Base-by-base conservation (phyloP, 371 early-diverging fungal species). In the Mucor indicus region DNA sequence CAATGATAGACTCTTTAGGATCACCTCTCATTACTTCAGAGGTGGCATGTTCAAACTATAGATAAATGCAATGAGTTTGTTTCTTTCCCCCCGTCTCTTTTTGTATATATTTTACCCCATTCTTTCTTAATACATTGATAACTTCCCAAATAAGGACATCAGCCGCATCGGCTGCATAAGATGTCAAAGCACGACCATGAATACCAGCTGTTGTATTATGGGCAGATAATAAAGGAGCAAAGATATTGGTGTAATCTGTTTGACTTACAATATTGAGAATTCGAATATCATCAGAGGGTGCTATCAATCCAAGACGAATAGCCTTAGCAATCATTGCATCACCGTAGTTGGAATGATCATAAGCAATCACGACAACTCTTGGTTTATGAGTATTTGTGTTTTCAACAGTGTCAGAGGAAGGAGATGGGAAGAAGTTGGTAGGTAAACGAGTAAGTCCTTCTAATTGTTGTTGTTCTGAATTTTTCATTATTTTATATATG, bases 1-100 rank as follows among this genome's bases (percentile, higher is more conserved):
- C 71, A 12, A 47, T 27, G 13, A 67, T 44, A 7, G 64, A 61
- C 35, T 57, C 44, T 36, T 71, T 71, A 10, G 67, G 62, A 33
- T 64, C 62, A 3, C 71, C 71, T 48, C 55, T 39, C 3, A 71
- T 33, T 9, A 62, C 48, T 50, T 71, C 71, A 8, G 62, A 53
- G 19, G 37, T 31, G 2, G 67, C 62, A 32, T 62, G 41, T 8
- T 61, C 9, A 40, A 71, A 71, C 71, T 71, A 50, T 39, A 21
- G 7, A n/a, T n/a, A n/a, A n/a, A n/a, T n/a, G n/a, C n/a, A n/a
- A n/a, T n/a, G n/a, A n/a, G n/a, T n/a, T n/a, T n/a, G n/a, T n/a
- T n/a, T n/a, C n/a, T n/a, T n/a, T n/a, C n/a, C n/a, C n/a, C n/a
- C n/a, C n/a, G n/a, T n/a, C n/a, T n/a, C n/a, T n/a, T n/a, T n/a